Base-by-base conservation (phyloP, 1,284 basidiomycete species). In the Trichosporon ovoides region DNA sequence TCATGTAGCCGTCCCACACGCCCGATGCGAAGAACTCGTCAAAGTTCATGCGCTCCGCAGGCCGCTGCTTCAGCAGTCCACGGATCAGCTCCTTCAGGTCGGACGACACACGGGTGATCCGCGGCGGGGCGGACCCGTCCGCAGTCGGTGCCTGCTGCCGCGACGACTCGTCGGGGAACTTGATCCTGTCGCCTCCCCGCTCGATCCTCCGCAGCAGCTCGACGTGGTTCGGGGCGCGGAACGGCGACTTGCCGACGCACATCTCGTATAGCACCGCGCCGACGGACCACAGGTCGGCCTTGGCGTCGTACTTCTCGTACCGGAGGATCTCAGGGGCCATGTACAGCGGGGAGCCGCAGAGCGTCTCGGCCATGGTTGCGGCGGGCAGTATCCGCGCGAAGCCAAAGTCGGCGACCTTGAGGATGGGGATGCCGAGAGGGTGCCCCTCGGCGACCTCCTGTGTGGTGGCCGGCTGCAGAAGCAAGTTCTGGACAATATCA, bases 241-340 rank as follows among this genome's bases (percentile, higher is more conserved):
- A 98, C 0, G 96, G 95, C 2, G 96, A 89, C 66, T 86, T 87
- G 3, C 94, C 95, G 20, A 93, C 88, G 18, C 86, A 82, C 88
- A 96, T 98, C 77, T 99, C 96, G 77, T 87, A 98, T 1, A 98
- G 80, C 3, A 99, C 95, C 0, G 96, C 93, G 7, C 95, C 96
- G 33, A 98, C 91, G 7, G 91, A 95, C 95, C 95, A 99, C 1
- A 99, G 81, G 72, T 99, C 95, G 1, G 91, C 95, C 74, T 94
- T 97, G 22, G 93, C 93, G 73, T 97, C 93, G 76, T 99, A 98
- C 77, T 95, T 96, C 78, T 98, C 89, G 75, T 97, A 97, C 19
- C 91, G 85, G 18, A 99, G 80, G 64, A 99, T 98, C 78, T 99
- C 95, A 0, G 95, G 95, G 0, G 96, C 95, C 95, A 98, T 99